Percentiles rank a stretch among this genome's conserved stretches.
Conservation (phyloP, 2,329 filamentous ascomycete species). For the Ceratocystis destructans region DNA sequence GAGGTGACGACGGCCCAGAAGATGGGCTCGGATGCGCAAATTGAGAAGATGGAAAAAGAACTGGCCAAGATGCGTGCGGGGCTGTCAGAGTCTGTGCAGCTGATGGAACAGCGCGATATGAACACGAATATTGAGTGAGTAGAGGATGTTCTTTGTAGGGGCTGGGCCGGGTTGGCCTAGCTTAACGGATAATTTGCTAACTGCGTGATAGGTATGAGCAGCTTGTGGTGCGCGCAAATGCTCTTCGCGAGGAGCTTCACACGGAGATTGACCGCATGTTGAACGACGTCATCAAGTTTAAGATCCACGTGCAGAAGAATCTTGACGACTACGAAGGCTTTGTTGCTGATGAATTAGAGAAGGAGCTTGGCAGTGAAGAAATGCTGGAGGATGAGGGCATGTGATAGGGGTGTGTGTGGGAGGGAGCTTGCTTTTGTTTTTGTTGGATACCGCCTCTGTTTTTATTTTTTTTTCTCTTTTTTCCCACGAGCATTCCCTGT, state of each 20-base stretch:
- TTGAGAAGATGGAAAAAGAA: slow-evolving; percentile 98
- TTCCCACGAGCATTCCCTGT: slow-evolving; percentile 10
- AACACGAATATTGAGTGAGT: slow-evolving; percentile 87
- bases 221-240: slow-evolving; percentile 66
- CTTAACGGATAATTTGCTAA: not conserved
- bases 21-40: slow-evolving; percentile 77
- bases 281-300: slow-evolving; percentile 96
- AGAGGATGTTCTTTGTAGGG: not conserved
- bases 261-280: slow-evolving; percentile 92
- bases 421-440: not conserved
- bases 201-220: slow-evolving; percentile 60
- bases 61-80: slow-evolving; percentile 81
- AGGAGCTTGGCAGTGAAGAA: slow-evolving; percentile 57
- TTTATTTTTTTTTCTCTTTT: slow-evolving; percentile 20
- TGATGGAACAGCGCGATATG: slow-evolving; percentile 92
- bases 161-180: not conserved
- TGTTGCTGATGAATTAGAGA: slow-evolving; percentile 84
- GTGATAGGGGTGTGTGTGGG: not conserved
- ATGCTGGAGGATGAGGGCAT: slow-evolving; percentile 32
- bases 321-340: slow-evolving; percentile 91
- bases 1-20: slow-evolving; percentile 79
- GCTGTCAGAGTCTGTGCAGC: slow-evolving; percentile 71
- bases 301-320: slow-evolving; percentile 86
- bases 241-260: slow-evolving; percentile 90
- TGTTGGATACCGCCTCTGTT: not conserved